These are phyloP conservation scores for Penicillium desertorum DNA, from an alignment of 495 filamentous ascomycete species.

Conservation along the genomic window DNA sequence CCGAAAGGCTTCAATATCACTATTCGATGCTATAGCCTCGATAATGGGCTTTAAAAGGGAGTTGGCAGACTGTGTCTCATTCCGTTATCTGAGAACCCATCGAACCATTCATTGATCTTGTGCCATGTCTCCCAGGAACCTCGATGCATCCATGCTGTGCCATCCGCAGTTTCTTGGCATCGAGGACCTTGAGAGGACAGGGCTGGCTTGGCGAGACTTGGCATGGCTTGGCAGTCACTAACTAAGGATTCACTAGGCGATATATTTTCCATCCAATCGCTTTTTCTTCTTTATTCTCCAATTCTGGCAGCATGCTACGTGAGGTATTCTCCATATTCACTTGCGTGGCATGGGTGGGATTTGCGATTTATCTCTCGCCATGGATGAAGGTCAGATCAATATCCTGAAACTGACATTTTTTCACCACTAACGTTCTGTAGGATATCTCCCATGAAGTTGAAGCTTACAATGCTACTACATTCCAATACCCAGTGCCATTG, in stretches of 20 bases:
- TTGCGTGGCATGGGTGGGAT: slow-evolving; percentile 1
- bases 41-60: not conserved
- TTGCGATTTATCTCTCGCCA: not conserved
- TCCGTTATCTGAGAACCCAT: not conserved
- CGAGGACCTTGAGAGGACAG: not conserved
- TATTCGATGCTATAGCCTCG: not conserved
- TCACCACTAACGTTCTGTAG: not conserved
- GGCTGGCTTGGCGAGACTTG: not conserved
- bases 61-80: not conserved
- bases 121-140: not conserved
- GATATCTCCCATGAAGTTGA: not conserved
- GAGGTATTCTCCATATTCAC: not conserved
- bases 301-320: not conserved
- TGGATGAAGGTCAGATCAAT: not conserved
- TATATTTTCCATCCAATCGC: not conserved
- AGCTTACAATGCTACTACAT: not conserved
- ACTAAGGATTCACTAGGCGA: not conserved
- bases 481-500: not conserved
- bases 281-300: not conserved
- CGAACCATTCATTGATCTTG: not conserved
- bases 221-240: not conserved
- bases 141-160: not conserved
- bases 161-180: not conserved
- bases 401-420: not conserved
- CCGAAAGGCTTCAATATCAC: not conserved